Base-by-base conservation (phyloP, 2,329 filamentous ascomycete genomes). In the Fusarium euwallaceae region DNA sequence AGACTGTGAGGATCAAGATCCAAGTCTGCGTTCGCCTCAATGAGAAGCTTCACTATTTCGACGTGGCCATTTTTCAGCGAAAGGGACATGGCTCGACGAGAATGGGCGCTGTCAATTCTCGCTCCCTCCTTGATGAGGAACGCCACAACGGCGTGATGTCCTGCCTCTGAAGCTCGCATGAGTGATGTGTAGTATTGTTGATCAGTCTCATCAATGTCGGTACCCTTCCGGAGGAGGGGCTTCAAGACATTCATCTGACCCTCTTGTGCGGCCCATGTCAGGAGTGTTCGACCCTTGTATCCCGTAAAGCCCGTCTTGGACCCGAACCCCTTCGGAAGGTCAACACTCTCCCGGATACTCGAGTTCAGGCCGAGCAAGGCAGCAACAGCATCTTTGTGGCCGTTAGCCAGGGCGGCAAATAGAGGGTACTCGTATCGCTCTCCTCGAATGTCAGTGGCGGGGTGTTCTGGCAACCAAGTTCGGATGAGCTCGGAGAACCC, bases 351-450 rank as follows among this genome's bases (percentile, higher is more conserved):
- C 2, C 10, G 6, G 1, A 61, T 0, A 24, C 12, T 45, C 1
- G 62, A 37, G 0, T 24, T 2, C 0, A 67, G 2, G 0, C 12
- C 11, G 1, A 22, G 4, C 1, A 77, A 20, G 2, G 67, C 34
- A 9, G 24, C 0, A 0, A 71, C 29, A 2, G 70, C 69, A 0
- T 34, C 24, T 1, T 58, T 63, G 3, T 76, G 2, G 0, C 60
- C 67, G 6, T 29, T 70, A 2, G 66, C 72, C 6, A 77, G 22
- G 0, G 77, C 76, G 2, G 72, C 74, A 43, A 73, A 66, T 0
- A 78, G 36, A 0, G 76, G 74, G 1, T 11, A 22, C 0, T n/a
- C 10, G 1, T 77, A 76, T 51, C 68, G 60, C 1, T 70, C 75
- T 11, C 16, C 17, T 1, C 16, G 8, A 0, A n/a, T 16, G 20